Conservation (phyloP, 768 basidiomycete genomes). For the Mycena epipterygia region DNA sequence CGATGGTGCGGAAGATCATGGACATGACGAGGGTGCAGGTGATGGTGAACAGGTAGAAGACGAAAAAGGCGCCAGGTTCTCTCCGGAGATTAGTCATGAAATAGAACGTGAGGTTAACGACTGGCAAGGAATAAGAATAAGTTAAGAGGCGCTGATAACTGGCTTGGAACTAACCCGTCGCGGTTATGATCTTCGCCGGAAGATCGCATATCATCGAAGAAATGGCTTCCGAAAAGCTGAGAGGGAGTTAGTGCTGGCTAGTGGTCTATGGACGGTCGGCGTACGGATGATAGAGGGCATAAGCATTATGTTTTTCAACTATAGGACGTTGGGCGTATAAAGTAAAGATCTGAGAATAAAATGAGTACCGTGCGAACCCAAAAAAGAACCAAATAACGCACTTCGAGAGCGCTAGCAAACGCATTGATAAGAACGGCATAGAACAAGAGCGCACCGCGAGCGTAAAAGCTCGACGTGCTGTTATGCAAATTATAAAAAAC, state of each 20-base stretch:
- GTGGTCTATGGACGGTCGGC: not conserved
- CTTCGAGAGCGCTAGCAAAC: conserved; percentile 52
- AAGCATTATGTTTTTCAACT: conserved; percentile 55
- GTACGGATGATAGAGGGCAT: conserved; percentile 56
- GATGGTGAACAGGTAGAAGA: conserved; percentile 55
- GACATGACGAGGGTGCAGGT: conserved; percentile 43
- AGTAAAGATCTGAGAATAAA: conserved; percentile 40
- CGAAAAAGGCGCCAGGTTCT: conserved; percentile 55
- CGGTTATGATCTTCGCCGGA: conserved; percentile 44
- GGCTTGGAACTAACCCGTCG: conserved; percentile 22
- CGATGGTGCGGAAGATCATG: conserved; percentile 51
- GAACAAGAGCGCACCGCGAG: conserved; percentile 59
- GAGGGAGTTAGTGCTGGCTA: not conserved
- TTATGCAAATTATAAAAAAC: conserved; percentile 57
- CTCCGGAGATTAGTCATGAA: conserved; percentile 58
- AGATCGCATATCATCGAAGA: conserved; percentile 56
- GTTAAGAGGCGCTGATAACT: not conserved
- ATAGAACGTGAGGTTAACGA: conserved; percentile 54
- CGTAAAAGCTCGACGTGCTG: conserved; percentile 56
- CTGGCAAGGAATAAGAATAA: conserved; percentile 26
- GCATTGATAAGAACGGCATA: conserved; percentile 55
- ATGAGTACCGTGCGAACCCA: not conserved
- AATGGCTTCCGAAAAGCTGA: conserved; percentile 49
- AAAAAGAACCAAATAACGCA: not conserved
- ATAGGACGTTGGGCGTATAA: conserved; percentile 51